Evolutionary conservation across 1,284 basidiomycete species (phyloP).

Genomic region (Moesziomyces sp.): DNA sequence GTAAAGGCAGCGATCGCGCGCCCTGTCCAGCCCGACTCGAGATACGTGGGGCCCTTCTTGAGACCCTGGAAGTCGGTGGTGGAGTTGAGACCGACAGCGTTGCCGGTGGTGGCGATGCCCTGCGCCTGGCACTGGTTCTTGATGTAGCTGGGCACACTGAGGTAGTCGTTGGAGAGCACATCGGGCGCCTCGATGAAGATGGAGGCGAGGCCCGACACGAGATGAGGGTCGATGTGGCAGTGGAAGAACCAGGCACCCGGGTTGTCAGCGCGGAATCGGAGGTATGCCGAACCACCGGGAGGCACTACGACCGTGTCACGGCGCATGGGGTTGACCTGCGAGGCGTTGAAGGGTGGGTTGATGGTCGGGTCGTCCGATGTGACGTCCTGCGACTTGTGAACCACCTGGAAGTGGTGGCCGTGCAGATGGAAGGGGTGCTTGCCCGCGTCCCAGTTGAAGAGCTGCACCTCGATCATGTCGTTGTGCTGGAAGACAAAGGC

Average conservation of each 20-base stretch:
- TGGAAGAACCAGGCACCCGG: conserved; percentile 59
- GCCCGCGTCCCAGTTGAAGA: conserved; percentile 67
- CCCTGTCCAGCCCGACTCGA: conserved; percentile 55
- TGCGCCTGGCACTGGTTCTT: conserved; percentile 79
- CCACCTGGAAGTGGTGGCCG: conserved; percentile 58
- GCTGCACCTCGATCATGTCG: conserved; percentile 51
- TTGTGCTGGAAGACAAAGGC: conserved; percentile 67
- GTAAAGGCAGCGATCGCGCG: conserved; percentile 79
- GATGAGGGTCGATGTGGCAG: conserved; percentile 61
- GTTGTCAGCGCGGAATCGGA: conserved; percentile 61
- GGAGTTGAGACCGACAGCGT: conserved; percentile 62
- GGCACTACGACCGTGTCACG: conserved; percentile 68
- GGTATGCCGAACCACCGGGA: conserved; percentile 48
- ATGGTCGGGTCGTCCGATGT: conserved; percentile 79
- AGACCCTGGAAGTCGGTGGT: conserved; percentile 51
- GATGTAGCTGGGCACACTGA: conserved; percentile 72
- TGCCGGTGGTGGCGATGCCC: conserved; percentile 71
- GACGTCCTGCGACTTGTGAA: conserved; percentile 78
- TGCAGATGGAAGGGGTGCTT: conserved; percentile 43
- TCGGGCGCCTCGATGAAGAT: conserved; percentile 81
- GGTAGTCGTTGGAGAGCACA: conserved; percentile 68
- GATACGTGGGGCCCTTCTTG: conserved; percentile 30
- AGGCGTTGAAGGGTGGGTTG: conserved; percentile 85
- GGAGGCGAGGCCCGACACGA: conserved; percentile 77
- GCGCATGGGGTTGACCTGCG: conserved; percentile 68